phyloP scores from a whole-genome alignment of 106 monocot species.

The Triglochin maritima region DNA sequence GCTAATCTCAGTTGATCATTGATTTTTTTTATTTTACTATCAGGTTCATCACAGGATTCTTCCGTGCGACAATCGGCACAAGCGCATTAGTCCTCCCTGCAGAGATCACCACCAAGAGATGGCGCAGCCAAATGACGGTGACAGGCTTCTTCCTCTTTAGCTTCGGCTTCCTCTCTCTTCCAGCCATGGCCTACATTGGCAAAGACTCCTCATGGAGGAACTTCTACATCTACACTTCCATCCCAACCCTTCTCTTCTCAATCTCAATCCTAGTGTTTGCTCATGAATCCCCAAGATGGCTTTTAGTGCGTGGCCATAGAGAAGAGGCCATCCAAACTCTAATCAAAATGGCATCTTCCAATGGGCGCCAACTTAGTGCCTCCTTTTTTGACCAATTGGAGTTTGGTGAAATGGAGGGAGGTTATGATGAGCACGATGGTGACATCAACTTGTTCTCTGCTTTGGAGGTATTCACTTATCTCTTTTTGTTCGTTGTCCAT shows the following conservation, averaged over 20 bases:
- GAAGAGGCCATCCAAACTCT: constrained; percentile 52
- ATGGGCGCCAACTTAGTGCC: constrained; percentile 14
- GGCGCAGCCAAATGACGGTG: constrained; percentile 39
- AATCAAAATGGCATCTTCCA: constrained; percentile 21
- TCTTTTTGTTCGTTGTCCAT: too few relatives aligned
- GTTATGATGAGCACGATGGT: neutral
- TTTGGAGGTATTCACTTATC: constrained; percentile 11
- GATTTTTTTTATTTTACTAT: neutral
- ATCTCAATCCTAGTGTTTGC: constrained; percentile 21
- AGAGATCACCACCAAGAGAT: constrained; percentile 44
- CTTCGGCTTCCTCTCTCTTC: constrained; percentile 57
- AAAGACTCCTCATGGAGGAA: constrained; percentile 38
- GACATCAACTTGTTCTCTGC: constrained; percentile 17
- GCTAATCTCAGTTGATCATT: neutral
- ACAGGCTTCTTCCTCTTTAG: constrained; percentile 52
- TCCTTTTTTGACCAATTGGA: constrained; percentile 22
- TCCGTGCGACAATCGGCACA: constrained; percentile 43
- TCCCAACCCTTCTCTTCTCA: constrained; percentile 35
- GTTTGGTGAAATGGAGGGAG: constrained; percentile 12
- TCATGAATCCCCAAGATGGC: constrained; percentile 66
- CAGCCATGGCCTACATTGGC: constrained; percentile 31
- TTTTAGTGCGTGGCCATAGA: constrained; percentile 45
- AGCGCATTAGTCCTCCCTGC: constrained; percentile 45
- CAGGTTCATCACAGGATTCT: constrained; percentile 43
- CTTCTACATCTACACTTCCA: constrained; percentile 46